Evolutionary conservation across 2,329 filamentous ascomycete genomes (phyloP), one percentile per base, ranked within the genome.

Genomic region (Cryphonectria radicalis): DNA sequence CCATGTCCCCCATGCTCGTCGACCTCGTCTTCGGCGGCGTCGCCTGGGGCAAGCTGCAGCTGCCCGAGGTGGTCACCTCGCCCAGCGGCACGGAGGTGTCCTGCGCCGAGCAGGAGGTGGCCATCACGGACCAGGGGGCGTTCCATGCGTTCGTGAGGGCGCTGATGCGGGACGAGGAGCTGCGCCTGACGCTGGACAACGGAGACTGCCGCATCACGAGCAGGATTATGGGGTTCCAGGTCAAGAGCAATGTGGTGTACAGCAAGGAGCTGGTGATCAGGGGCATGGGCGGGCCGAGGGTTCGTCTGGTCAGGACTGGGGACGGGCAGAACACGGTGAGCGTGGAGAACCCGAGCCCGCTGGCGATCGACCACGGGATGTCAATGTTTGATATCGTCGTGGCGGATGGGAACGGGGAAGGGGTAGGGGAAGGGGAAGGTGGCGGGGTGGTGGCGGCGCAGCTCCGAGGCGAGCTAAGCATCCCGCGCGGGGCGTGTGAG

Each of bases 141-240:
- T 82, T 77, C 63, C 75, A 73, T 62, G 74, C 76, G n/a, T 80
- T 80, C 67, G 73, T 81, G 68, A 77, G 75, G 35, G 77, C 77
- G 63, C 74, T 80, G 42, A 77, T 79, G 65, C 69, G 76, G 64
- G 72, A 79, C 63, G 73, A 79, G 10, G 72, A 78, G 14, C 76
- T 77, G 28, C 72, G 70, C 37, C 75, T 80, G 65, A 76, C 75
- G 19, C 74, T 82, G 40, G 74, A 79, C 53, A 78, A 78, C 28
- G 76, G 74, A 4, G 55, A 74, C 53, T 80, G 78, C 71, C 75
- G 75, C 11, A 73, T 78, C 35, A 74, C 69, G 55, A 72, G 77
- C 32, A 71, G 55, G 62, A 46, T 71, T 50, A 63, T 71, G 60
- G 70, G 70, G 46, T 72, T 80, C 19, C 76, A 77, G 3, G 37